Evolutionary conservation across 208 protist genomes (phyloP), one percentile per base, ranked within the genome.

Genomic region (Wallacemonas collosoma): DNA sequence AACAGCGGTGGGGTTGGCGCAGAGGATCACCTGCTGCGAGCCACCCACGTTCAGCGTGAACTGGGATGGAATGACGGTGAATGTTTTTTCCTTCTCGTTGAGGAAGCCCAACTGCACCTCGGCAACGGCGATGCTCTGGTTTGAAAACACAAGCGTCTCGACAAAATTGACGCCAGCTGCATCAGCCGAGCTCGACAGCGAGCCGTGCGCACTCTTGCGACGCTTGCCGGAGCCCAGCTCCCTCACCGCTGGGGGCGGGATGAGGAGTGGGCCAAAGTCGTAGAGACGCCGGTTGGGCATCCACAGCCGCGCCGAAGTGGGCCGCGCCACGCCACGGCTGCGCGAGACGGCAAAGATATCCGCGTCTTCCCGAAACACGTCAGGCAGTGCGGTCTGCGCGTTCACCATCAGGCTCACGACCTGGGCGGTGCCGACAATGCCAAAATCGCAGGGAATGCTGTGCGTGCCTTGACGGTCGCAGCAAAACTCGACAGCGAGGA

Each of bases 201-300:
- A 62, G 68, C 2, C 6, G 38, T 64, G 64, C 1, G 81, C 73
- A n/a, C 68, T 72, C 66, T 79, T 84, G 51, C 81, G 77, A 0
- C 83, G 82, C 44, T 74, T 76, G 63, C 43, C 43, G 8, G 60
- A 41, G 41, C 12, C 60, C n/a, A 9, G 0, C 26, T 71, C 70
- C 75, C 77, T 77, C 15, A 68, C 35, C 17, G 63, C 44, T 1
- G 72, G 68, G 44, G 80, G 85, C 3, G 84, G 75, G 38, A 98
- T 80, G 7, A 99, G 92, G 44, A 99, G 83, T 7, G 98, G 91
- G 9, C 98, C 98, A 85, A 98, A 99, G 72, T 99, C 95, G 77
- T 98, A 99, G 0, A 83, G 40, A 12, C 86, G 77, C 75, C 87
- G 91, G 11, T 82, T 81, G 14, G 72, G 64, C 41, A 94, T 12